Percentiles rank a stretch among this genome's conserved stretches.
phyloP scores from a whole-genome alignment of 352 stramenopile species.

The Globisporangium ultimum region DNA sequence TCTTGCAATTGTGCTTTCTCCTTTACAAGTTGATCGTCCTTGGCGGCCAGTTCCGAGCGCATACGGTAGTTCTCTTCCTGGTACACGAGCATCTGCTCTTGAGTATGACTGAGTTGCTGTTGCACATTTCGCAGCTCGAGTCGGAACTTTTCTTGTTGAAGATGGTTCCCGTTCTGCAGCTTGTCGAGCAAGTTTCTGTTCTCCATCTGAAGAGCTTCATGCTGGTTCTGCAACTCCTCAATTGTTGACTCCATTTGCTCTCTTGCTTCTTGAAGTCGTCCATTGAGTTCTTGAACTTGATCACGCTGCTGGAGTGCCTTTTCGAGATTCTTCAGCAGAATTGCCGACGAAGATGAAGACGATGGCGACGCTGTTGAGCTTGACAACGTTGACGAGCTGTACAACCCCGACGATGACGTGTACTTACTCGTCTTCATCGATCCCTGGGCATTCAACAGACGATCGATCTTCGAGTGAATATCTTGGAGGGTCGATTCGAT shows the following conservation, averaged over 20 bases:
- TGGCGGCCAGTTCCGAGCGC: slow-evolving; percentile 44
- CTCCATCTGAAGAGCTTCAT: slow-evolving; percentile 61
- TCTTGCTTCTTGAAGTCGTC: slow-evolving; percentile 43
- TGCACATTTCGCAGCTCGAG: slow-evolving; percentile 58
- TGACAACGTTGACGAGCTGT: slow-evolving; percentile 19
- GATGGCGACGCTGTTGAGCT: slow-evolving; percentile 18
- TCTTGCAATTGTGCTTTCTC: slow-evolving; percentile 58
- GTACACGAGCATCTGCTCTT: slow-evolving; percentile 69
- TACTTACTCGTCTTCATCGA: slow-evolving; percentile 50
- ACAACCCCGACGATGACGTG: slow-evolving; percentile 9
- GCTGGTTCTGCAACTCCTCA: slow-evolving; percentile 54
- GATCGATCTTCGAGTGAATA: slow-evolving; percentile 79
- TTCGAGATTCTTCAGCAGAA: slow-evolving; percentile 72
- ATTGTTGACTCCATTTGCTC: slow-evolving; percentile 51
- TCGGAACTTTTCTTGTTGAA: slow-evolving; percentile 73
- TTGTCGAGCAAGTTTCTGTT: slow-evolving; percentile 70
- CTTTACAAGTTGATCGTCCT: slow-evolving; percentile 54
- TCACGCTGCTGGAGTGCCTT: slow-evolving; percentile 69
- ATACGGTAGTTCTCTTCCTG: slow-evolving; percentile 68
- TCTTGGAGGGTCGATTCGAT: slow-evolving; percentile 74
- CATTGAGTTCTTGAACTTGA: slow-evolving; percentile 52
- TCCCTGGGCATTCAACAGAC: slow-evolving; percentile 56
- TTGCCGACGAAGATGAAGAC: slow-evolving; percentile 27
- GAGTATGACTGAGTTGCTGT: slow-evolving; percentile 56
- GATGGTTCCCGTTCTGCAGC: slow-evolving; percentile 55